Base-by-base conservation (phyloP, 2,329 filamentous ascomycete genomes). In the Lecanicillium sp. region DNA sequence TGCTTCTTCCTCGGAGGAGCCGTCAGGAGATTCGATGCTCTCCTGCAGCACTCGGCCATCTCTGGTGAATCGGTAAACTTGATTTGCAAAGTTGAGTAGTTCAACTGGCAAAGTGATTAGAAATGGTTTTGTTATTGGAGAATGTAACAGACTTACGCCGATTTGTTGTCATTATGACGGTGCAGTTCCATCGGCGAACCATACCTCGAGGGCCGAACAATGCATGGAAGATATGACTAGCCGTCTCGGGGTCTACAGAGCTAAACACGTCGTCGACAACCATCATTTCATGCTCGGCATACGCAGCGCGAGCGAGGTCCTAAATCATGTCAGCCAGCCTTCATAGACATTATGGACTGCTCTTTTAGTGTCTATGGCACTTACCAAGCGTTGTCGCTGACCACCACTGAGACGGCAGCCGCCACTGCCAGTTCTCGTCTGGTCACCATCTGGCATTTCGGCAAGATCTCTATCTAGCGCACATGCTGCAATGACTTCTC, bases 391-490 rank as follows among this genome's bases (percentile, higher is more conserved):
- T 7, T 39, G 44, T 3, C 44, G 27, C 17, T 47, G 44, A 6
- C 44, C 44, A 14, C 44, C 44, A 6, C 27, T 47, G 26, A 47
- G 35, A 17, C 30, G 21, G 24, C 35, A 39, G n/a, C 44, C 44
- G 8, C 29, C 37, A n/a, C 26, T 47, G 11, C 44, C 44, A 1
- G 26, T 39, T 8, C 17, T 5, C 2, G 44, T 47, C 9, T 39
- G 26, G 6, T 47, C 44, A 7, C 44, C 44, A 11, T 40, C 17
- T 8, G 44, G 44, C 14, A 37, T 10, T 9, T 39, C 15, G 3
- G 8, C 2, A 6, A 47, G 10, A 23, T 47, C 44, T 5, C 15
- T 14, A 8, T 39, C 26, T 8, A 47, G 29, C 11, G 24, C 8
- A 15, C 41, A 44, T 14, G 41, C 41, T 14, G 20, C 6, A 4